Base-by-base conservation (phyloP, 179 eudicot species). In the Spinacia oleracea region DNA sequence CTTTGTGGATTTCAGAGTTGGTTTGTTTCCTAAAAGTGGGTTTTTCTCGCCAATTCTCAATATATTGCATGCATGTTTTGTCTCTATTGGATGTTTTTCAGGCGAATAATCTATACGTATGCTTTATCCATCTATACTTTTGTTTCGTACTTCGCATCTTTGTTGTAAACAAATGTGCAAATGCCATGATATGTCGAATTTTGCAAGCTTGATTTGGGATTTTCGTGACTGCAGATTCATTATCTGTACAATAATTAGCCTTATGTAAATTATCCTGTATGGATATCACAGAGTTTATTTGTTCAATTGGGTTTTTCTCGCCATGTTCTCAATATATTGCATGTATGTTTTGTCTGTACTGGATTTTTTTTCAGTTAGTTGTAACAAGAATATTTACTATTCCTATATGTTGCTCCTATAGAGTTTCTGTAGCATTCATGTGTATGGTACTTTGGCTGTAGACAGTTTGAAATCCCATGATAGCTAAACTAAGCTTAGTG, bases 271-370 rank as follows among this genome's bases (percentile, higher is more conserved):
- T n/a, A n/a, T n/a, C n/a, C n/a, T n/a, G n/a, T n/a, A n/a, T n/a
- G n/a, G n/a, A n/a, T n/a, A n/a, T n/a, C n/a, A n/a, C 38, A 38
- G 16, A 21, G 51, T 40, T 40, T 18, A 0, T 21, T 40, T 40
- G 51, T n/a, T 40, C 11, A 68, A 3, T 18, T 23, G 29, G 72
- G n/a, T 2, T 21, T 20, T 68, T 42, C 43, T 66, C 14, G 29
- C 53, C 16, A 18, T n/a, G 72, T 43, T 23, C 23, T 7, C 14
- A n/a, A 66, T 34, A 35, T 6, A 38, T 35, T 51, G 70, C 45
- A 67, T 53, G 31, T 15, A 48, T 70, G 81, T 46, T 35, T 29
- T 60, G 11, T 31, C 32, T 70, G 2, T 46, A 48, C 70, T 71
- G 32, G 60, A 16, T 6, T 15, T 60, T 31, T 20, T 42, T 46